Evolutionary conservation across 495 filamentous ascomycete genomes (phyloP), one percentile per base, ranked within the genome.

Genomic region (Penicillium ucsense): DNA sequence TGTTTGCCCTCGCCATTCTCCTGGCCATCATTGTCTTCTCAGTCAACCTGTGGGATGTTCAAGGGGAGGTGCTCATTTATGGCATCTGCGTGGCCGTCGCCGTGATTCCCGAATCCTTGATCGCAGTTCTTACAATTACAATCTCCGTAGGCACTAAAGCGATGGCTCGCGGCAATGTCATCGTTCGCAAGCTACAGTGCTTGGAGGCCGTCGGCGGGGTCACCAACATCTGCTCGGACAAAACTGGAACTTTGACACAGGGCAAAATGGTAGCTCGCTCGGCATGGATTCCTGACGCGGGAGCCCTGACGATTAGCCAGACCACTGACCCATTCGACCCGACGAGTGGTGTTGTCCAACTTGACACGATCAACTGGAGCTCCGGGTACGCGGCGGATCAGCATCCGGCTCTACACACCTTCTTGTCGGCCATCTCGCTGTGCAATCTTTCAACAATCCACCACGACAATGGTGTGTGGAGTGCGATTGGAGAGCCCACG

Each of bases 191-290:
- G 52, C 70, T 90, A 27, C 83, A 83, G 44, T 86, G 86, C 6
- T 75, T 92, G 0, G 87, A 92, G 61, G 87, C 87, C 2, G 78
- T 92, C 9, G 88, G 86, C 8, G 86, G 86, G 35, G 84, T 91
- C 34, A 89, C 85, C 45, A 89, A 90, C 55, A 91, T 92, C 53
- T 92, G 87, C 62, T 89, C 86, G 6, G 87, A 92, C 63, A 92
- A 92, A 59, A 92, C 87, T 3, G 87, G 87, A 4, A 92, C 88
- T 0, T 68, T 92, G 12, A 92, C 87, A 0, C 83, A 86, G 56
- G 83, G 83, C 47, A 54, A 67, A 61, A 91, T 91, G 88, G 80
- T 89, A 11, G 80, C 87, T 9, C 76, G 82, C 34, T 85, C 85
- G 47, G 85, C 80, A 3, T 94, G 86, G 86, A 73, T 91, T 36